Conservation (phyloP, 169 alveolate genomes). For the Amoebophrya sp. region DNA sequence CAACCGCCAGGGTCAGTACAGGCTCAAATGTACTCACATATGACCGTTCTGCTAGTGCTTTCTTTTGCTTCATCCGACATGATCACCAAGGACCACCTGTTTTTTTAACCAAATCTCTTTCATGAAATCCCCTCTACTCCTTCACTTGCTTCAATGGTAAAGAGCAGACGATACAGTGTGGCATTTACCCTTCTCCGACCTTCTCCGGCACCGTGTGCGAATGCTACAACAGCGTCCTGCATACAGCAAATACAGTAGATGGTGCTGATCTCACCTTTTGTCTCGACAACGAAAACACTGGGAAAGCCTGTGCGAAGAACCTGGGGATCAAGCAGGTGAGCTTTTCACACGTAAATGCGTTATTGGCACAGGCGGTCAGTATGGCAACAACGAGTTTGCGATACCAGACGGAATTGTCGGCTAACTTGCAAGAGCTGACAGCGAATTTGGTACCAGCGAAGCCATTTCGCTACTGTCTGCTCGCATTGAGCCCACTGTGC, state of each 20-base stretch:
- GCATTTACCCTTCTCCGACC: background rate
- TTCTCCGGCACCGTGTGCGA: constrained; percentile 8
- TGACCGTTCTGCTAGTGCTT: too few relatives aligned
- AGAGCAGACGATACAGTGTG: background rate
- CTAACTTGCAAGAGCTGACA: constrained; percentile 62
- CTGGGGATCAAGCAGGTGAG: constrained; percentile 16
- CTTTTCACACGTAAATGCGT: constrained; percentile 62
- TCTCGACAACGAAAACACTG: constrained; percentile 55
- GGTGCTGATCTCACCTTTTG: constrained; percentile 62
- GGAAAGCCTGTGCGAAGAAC: background rate
- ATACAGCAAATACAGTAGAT: constrained; percentile 36
- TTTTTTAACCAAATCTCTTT: too few relatives aligned
- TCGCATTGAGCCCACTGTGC: constrained; percentile 27
- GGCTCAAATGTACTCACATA: too few relatives aligned
- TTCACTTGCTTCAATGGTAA: background rate
- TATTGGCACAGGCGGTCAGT: constrained; percentile 61
- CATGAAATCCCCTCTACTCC: too few relatives aligned
- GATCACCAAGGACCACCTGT: too few relatives aligned
- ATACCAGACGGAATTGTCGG: constrained; percentile 62
- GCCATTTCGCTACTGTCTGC: constrained; percentile 4
- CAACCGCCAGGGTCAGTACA: too few relatives aligned
- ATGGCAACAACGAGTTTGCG: constrained; percentile 61
- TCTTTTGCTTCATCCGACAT: too few relatives aligned
- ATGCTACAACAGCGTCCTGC: constrained; percentile 42
- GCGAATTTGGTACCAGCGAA: constrained; percentile 60